phyloP scores from a whole-genome alignment of 73 alveolate species.

The Paramecium primaurelia region DNA sequence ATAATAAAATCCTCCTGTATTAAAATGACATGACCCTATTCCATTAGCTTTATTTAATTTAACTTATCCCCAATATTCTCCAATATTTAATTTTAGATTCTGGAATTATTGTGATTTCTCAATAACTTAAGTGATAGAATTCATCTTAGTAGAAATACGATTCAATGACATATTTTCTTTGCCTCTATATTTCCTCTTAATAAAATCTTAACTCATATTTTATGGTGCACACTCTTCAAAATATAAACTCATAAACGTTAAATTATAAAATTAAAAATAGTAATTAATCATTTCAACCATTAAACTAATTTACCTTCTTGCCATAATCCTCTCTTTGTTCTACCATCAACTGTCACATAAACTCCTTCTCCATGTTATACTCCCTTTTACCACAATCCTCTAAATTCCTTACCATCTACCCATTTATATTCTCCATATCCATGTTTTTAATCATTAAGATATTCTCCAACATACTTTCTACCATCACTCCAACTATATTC shows the following conservation, averaged over 20 bases:
- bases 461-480: constrained; percentile 70
- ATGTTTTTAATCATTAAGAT: constrained; percentile 70
- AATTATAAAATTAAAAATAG: neutral
- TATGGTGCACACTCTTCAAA: neutral
- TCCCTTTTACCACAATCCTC: constrained; percentile 78
- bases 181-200: neutral
- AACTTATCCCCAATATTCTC: neutral
- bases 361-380: constrained; percentile 75
- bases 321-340: constrained; percentile 68
- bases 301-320: constrained; percentile 68
- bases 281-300: constrained; percentile 51
- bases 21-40: constrained; percentile 19
- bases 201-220: neutral
- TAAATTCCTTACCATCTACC: constrained; percentile 76
- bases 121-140: neutral
- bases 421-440: constrained; percentile 79
- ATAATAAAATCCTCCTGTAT: constrained; percentile 29
- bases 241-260: neutral
- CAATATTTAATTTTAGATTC: neutral
- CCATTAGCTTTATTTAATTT: neutral
- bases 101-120: neutral
- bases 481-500: constrained; percentile 75
- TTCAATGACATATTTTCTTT: neutral
- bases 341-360: constrained; percentile 65
- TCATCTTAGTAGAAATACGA: neutral